Conservation (phyloP, 306 rosid genomes). For the Gillenia trifoliata region DNA sequence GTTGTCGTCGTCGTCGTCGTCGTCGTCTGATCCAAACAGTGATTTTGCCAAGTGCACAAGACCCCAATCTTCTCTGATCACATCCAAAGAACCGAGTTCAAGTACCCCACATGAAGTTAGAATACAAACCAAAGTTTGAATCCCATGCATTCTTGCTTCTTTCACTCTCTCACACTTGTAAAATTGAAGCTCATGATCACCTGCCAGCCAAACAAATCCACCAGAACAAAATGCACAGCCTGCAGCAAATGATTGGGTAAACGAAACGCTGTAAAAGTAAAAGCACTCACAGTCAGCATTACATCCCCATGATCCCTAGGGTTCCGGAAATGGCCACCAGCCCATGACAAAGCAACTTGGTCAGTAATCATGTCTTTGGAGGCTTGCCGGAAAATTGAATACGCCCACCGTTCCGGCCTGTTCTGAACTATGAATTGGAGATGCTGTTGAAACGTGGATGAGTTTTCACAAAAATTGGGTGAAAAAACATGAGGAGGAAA, state of each 20-base stretch:
- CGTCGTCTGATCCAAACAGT: slow-evolving; percentile 8
- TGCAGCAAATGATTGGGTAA: neutral
- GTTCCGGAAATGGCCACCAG: neutral
- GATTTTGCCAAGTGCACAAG: slow-evolving; percentile 24
- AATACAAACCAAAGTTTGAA: slow-evolving; percentile 39
- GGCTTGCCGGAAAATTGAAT: neutral
- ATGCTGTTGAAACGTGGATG: neutral
- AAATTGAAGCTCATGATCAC: slow-evolving; percentile 20
- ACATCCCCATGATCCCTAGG: neutral
- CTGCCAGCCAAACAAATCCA: slow-evolving; percentile 33
- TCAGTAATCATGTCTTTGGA: neutral
- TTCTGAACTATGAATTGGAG: neutral
- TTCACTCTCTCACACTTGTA: slow-evolving; percentile 37
- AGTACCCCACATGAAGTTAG: slow-evolving; percentile 30
- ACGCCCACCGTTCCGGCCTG: neutral
- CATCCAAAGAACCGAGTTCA: slow-evolving; percentile 36
- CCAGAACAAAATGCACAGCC: slow-evolving; percentile 30
- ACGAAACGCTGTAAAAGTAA: slow-evolving; percentile 23
- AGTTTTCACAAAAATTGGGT: neutral
- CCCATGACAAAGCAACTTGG: neutral
- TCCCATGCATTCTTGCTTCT: slow-evolving; percentile 33
- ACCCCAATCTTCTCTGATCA: slow-evolving; percentile 27
- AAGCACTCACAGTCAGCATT: slow-evolving; percentile 14
- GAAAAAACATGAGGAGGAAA: neutral
- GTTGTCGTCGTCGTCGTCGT: no score